Conservation (phyloP, 352 stramenopile species). For the Poterioochromonas sp. region DNA sequence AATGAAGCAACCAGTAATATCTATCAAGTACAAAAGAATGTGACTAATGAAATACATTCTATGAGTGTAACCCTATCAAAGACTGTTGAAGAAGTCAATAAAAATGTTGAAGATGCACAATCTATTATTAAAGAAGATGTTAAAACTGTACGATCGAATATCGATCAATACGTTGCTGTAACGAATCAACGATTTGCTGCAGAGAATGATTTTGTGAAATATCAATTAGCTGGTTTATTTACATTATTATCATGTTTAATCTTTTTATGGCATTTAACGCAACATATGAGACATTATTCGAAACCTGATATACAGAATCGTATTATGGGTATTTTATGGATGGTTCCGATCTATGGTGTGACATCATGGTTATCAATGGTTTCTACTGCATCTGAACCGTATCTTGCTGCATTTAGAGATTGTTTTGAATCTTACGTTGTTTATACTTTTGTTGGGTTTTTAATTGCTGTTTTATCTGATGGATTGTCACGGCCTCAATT, state of each 20-base stretch:
- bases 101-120: background rate
- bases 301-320: constrained; percentile 86
- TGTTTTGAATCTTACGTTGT: constrained; percentile 97
- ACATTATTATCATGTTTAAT: constrained; percentile 70
- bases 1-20: background rate
- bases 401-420: constrained; percentile 85
- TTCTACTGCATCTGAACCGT: constrained; percentile 59
- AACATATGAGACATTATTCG: constrained; percentile 77
- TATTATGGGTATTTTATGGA: constrained; percentile 74
- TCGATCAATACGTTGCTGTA: constrained; percentile 26
- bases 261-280: constrained; percentile 74
- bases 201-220: constrained; percentile 52
- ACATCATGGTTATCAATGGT: constrained; percentile 61
- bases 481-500: constrained; percentile 41
- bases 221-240: constrained; percentile 63
- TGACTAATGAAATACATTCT: background rate
- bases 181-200: constrained; percentile 44
- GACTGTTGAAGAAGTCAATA: background rate
- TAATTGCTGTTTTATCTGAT: constrained; percentile 85
- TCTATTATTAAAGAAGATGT: constrained; percentile 5
- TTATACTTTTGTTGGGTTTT: constrained; percentile 90
- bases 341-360: constrained; percentile 66
- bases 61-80: background rate
- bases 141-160: background rate
- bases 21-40: constrained; percentile 22